Conservation (phyloP, 441 rosid species). For the Croton setiger region DNA sequence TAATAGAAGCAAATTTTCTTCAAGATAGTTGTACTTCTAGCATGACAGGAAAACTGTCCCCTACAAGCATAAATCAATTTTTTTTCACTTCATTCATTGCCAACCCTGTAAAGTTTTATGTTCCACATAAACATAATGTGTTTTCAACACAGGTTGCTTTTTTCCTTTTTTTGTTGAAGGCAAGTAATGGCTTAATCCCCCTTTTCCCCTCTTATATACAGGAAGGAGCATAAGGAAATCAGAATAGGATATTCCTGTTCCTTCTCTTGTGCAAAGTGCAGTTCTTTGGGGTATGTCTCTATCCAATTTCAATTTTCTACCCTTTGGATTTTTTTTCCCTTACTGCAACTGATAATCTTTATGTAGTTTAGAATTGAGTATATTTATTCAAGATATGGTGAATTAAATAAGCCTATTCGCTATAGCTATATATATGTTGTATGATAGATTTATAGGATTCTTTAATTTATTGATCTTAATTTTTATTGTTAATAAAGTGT, state of each 20-base stretch:
- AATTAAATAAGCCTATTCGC: background rate
- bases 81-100: background rate
- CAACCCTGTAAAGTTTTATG: background rate
- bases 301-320: background rate
- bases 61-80: background rate
- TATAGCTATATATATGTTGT: background rate
- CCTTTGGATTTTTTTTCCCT: background rate
- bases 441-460: background rate
- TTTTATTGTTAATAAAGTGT: slow-evolving; percentile 54
- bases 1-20: background rate
- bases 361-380: background rate
- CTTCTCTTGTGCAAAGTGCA: slow-evolving; percentile 88
- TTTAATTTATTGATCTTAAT: slow-evolving; percentile 5
- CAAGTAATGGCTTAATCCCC: slow-evolving; percentile 14
- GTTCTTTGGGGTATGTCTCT: slow-evolving; percentile 81
- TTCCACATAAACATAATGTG: background rate
- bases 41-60: background rate
- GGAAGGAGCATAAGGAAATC: slow-evolving; percentile 80
- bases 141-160: background rate
- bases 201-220: slow-evolving; percentile 27
- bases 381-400: background rate
- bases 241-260: slow-evolving; percentile 84
- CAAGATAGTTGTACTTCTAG: background rate
- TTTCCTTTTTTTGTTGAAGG: background rate
- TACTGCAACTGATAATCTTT: background rate